Base-by-base conservation (phyloP, 306 rosid species). In the Datisca glomerata region DNA sequence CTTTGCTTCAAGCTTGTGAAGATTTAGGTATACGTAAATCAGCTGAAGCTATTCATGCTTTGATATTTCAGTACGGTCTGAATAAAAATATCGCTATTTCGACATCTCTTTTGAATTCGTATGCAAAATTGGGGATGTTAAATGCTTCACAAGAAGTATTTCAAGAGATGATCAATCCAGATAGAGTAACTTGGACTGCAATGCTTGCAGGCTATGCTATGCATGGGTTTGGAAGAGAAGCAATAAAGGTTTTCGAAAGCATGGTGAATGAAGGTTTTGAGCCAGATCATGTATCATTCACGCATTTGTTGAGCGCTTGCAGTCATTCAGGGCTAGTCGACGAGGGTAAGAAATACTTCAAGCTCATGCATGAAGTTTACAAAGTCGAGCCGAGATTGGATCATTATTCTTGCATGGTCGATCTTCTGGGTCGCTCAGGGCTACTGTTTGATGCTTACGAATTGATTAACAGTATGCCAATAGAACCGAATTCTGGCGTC, bases 391-490 rank as follows among this genome's bases (percentile, higher is more conserved):
- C 81, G 7, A 55, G 74, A 38, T 31, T 79, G 66, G 85, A 74
- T 61, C 95, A 85, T 41, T 76, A 80, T 65, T 80, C 95, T 16
- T 80, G 95, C 53, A 74, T 85, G 87, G 93, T 71, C 59, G 95
- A 80, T 76, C 85, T 80, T 61, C 85, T 85, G 1, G 87, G 87
- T 12, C 86, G 87, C 17, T 34, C 65, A 2, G 85, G 95, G 32
- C 69, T 60, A 33, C 68, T 76, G 6, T 38, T 45, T 14, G 79
- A 85, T 31, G 93, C 93, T 61, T 50, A 64, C 17, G 62, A 69
- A 49, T 60, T 85, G 43, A 71, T 85, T 49, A 72, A 20, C 45
- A 11, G 40, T 42, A 85, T 80, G 85, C 79, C 86, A 10, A 35
- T 74, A 19, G 71, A 71, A 53, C 93, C 95, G 31, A 80, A 85